Conservation (phyloP, 192 early-diverging fungal genomes). For the Dispira simplex region DNA sequence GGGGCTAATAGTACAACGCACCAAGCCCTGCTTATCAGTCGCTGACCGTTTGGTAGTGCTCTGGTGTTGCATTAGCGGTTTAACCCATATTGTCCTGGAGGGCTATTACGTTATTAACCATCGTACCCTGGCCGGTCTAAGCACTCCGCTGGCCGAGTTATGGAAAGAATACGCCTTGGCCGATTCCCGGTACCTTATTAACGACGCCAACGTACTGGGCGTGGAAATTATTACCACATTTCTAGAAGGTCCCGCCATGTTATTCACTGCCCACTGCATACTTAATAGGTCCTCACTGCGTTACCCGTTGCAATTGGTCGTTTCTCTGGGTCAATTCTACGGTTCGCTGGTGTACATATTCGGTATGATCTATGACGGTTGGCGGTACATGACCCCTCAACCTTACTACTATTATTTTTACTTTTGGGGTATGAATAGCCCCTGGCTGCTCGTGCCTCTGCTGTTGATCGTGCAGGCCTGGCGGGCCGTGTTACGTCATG, state of each 20-base stretch:
- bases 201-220: constrained; percentile 30
- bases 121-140: constrained; percentile 22
- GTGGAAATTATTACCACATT: constrained; percentile 44
- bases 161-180: constrained; percentile 64
- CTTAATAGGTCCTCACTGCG: constrained; percentile 18
- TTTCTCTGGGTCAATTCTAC: constrained; percentile 44
- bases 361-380: constrained; percentile 31
- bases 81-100: constrained; percentile 44
- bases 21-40: constrained; percentile 3
- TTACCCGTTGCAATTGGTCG: constrained; percentile 34
- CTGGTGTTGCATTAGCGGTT: constrained; percentile 45
- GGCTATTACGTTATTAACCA: constrained; percentile 42
- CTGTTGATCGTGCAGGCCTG: constrained; percentile 16
- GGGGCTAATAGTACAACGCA: neutral
- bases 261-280: constrained; percentile 16
- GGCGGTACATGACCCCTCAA: constrained; percentile 33
- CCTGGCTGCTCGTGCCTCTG: constrained; percentile 47
- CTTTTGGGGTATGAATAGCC: constrained; percentile 41
- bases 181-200: constrained; percentile 49
- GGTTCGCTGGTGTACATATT: constrained; percentile 44
- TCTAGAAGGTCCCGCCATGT: constrained; percentile 21
- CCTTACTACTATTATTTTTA: constrained; percentile 46
- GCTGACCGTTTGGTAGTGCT: constrained; percentile 26
- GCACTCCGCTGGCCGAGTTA: constrained; percentile 28
- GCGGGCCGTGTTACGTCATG: neutral